phyloP scores from a whole-genome alignment of 805 yeast genomes.

The Candida jianshihensis region DNA sequence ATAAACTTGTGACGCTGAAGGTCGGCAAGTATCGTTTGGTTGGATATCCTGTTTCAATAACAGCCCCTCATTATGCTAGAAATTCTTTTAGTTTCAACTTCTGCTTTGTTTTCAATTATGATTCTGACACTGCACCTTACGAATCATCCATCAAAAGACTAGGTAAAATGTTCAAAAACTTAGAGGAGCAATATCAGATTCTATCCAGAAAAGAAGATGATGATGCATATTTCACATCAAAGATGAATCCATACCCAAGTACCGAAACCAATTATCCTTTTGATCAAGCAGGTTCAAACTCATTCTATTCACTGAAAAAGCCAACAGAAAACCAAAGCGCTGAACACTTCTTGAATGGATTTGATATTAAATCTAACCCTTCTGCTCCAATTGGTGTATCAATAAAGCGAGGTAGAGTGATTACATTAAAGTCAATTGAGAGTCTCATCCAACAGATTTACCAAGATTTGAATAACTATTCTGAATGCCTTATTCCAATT shows the following conservation, averaged over 20 bases:
- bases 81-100: slow-evolving; percentile 91
- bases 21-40: slow-evolving; percentile 64
- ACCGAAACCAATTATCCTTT: too few species aligned
- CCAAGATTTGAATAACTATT: slow-evolving; percentile 90
- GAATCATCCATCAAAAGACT: slow-evolving; percentile 79
- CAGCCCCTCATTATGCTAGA: slow-evolving; percentile 70
- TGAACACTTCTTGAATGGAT: slow-evolving; percentile 22
- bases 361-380: slow-evolving; percentile 17
- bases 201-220: slow-evolving; percentile 51
- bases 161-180: slow-evolving; percentile 80
- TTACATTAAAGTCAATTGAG: slow-evolving; percentile 45
- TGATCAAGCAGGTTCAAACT: not conserved
- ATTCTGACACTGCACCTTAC: slow-evolving; percentile 76
- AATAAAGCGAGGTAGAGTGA: slow-evolving; percentile 13
- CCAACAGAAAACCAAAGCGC: not conserved
- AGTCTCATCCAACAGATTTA: slow-evolving; percentile 82
- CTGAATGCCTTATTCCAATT: slow-evolving; percentile 92
- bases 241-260: not conserved
- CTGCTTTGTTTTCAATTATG: slow-evolving; percentile 83
- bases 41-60: slow-evolving; percentile 85
- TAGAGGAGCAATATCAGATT: slow-evolving; percentile 83
- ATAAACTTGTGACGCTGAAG: slow-evolving; percentile 68
- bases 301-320: not conserved
- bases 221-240: slow-evolving; percentile 25
- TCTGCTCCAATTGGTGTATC: slow-evolving; percentile 21